A percentile compares a stretch with the other conserved stretches of the same genome.
These are phyloP conservation scores for Pelargonium cotyledonis DNA, from an alignment of 441 rosid genomes.

Conservation along the genomic window DNA sequence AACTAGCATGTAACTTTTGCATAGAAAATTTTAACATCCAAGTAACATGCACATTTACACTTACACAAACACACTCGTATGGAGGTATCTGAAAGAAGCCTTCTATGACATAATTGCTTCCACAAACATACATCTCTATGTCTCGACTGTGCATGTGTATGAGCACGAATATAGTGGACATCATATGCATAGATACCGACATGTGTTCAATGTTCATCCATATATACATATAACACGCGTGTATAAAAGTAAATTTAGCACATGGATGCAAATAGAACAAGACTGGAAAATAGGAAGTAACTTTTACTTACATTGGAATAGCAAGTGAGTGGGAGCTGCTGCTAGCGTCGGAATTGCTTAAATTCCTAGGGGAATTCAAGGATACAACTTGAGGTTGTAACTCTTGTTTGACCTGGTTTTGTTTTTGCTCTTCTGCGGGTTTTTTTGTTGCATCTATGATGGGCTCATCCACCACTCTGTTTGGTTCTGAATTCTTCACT, in stretches of 20 bases:
- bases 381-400: neutral
- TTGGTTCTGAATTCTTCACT: conserved; percentile 3
- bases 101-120: neutral
- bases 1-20: neutral
- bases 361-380: neutral
- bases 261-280: no score
- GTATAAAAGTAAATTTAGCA: no score
- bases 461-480: neutral
- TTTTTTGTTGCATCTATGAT: neutral
- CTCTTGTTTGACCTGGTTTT: neutral
- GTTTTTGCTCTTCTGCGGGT: neutral
- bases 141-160: neutral
- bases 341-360: neutral
- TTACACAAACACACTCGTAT: neutral
- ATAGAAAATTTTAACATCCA: neutral
- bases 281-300: no score
- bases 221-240: no score
- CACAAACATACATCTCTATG: neutral
- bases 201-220: no score
- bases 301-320: neutral
- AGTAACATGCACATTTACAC: neutral
- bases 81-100: neutral
- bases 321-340: neutral
- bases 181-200: neutral
- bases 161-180: neutral